A percentile compares a stretch with the other conserved stretches of the same genome.
phyloP scores from a whole-genome alignment of 345 rosid species.

The Murraya koenigii region DNA sequence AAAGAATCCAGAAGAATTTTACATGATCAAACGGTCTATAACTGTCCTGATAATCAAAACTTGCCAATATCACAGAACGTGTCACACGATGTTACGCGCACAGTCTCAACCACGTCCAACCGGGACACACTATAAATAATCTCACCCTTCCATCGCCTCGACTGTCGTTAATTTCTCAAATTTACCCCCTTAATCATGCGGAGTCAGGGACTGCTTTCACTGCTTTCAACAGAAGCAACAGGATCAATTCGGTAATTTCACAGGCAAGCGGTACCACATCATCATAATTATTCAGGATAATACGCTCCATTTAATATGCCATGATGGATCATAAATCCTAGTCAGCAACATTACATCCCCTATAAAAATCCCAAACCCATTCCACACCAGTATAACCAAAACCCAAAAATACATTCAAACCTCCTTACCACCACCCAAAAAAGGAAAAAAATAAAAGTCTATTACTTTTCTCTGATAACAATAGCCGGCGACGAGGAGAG shows the following conservation, averaged over 20 bases:
- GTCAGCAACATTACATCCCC: slow-evolving; percentile 36
- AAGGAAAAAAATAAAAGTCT: background rate
- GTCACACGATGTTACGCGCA: slow-evolving; percentile 9
- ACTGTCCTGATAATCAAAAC: background rate
- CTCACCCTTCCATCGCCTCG: background rate
- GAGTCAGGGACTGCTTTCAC: background rate
- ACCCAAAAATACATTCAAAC: slow-evolving; percentile 15
- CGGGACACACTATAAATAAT: background rate
- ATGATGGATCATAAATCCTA: slow-evolving; percentile 18
- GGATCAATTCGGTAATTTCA: background rate
- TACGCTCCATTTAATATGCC: background rate
- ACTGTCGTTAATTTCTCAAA: background rate
- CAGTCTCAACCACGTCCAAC: background rate
- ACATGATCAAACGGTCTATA: slow-evolving; percentile 1
- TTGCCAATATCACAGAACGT: background rate
- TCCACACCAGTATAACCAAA: slow-evolving; percentile 12
- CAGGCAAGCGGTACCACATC: background rate
- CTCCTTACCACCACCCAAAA: background rate
- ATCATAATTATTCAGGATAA: background rate
- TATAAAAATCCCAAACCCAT: slow-evolving; percentile 38
- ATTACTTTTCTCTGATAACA: background rate
- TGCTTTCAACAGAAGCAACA: background rate
- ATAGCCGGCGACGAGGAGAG: slow-evolving; percentile 26
- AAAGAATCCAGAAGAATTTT: too few species aligned
- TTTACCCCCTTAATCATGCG: background rate